Conservation (phyloP, 306 rosid species). For the Fragaria iinumae region DNA sequence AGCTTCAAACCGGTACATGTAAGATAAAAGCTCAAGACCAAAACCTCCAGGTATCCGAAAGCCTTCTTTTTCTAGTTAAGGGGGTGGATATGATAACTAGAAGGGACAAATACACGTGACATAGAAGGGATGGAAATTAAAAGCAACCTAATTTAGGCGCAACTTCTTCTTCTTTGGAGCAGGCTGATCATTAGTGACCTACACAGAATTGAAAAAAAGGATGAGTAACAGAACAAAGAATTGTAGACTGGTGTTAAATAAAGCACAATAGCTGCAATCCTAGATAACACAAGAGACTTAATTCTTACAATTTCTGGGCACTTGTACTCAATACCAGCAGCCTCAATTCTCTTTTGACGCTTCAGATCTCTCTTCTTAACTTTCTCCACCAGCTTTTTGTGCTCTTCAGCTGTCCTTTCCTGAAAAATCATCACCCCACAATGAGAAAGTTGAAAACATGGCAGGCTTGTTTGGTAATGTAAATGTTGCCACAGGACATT, state of each 20-base stretch:
- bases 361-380: conserved; percentile 54
- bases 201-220: conserved; percentile 12
- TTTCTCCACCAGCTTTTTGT: conserved; percentile 57
- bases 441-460: background rate
- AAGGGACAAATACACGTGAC: background rate
- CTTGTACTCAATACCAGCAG: conserved; percentile 80
- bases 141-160: conserved; percentile 30
- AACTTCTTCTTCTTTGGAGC: conserved; percentile 64
- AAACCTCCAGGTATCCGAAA: background rate
- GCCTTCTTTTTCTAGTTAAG: background rate
- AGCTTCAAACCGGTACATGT: background rate
- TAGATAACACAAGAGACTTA: background rate
- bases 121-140: background rate
- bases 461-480: background rate
- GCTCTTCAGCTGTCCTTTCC: conserved; percentile 78
- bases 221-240: background rate
- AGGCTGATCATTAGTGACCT: conserved; percentile 56
- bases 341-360: conserved; percentile 63
- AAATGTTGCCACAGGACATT: background rate
- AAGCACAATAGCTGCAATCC: background rate
- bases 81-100: background rate
- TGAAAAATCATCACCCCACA: conserved; percentile 29
- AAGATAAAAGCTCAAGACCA: background rate
- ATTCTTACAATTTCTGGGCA: conserved; percentile 85
- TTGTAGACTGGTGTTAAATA: background rate